Percentiles rank a stretch among this genome's conserved stretches.
These are phyloP conservation scores for Huntiella decipiens DNA, from an alignment of 2,329 filamentous ascomycete species.

Conservation along the genomic window DNA sequence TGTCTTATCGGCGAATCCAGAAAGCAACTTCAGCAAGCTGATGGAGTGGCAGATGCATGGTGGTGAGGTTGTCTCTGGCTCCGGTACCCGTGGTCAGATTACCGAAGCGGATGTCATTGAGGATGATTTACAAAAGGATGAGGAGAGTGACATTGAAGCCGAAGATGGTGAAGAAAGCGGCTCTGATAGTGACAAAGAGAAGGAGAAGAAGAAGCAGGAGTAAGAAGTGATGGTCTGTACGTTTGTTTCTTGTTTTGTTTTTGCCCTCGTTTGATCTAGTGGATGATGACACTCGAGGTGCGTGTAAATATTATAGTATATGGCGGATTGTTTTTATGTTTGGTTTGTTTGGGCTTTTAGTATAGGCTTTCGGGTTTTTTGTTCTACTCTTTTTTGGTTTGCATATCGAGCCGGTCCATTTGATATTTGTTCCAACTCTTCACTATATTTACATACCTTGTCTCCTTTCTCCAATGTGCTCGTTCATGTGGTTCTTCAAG, in stretches of 20 bases:
- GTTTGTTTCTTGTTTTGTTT: slow-evolving; percentile 1
- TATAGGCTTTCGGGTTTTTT: too few species aligned
- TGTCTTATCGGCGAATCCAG: slow-evolving; percentile 49
- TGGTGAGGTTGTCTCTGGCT: slow-evolving; percentile 34
- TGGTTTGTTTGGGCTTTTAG: too few species aligned
- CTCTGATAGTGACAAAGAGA: background rate
- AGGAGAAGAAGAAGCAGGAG: background rate
- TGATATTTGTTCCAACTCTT: too few species aligned
- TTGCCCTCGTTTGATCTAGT: background rate
- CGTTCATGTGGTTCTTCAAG: too few species aligned
- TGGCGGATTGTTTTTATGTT: too few species aligned
- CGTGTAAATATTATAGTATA: too few species aligned
- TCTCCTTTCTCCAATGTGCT: too few species aligned
- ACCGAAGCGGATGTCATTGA: slow-evolving; percentile 34
- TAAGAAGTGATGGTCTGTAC: slow-evolving; percentile 3
- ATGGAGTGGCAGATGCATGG: slow-evolving; percentile 99
- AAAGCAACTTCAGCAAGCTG: slow-evolving; percentile 78
- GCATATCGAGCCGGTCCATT: too few species aligned
- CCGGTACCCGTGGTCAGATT: slow-evolving; percentile 21
- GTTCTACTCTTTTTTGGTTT: too few species aligned
- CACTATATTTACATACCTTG: too few species aligned
- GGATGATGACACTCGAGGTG: too few species aligned
- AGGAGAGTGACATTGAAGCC: slow-evolving; percentile 17
- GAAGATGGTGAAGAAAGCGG: slow-evolving; percentile 15
- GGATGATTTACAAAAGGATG: slow-evolving; percentile 25